phyloP scores from a whole-genome alignment of 805 yeast genomes.

The Myxozyma kluyveri region DNA sequence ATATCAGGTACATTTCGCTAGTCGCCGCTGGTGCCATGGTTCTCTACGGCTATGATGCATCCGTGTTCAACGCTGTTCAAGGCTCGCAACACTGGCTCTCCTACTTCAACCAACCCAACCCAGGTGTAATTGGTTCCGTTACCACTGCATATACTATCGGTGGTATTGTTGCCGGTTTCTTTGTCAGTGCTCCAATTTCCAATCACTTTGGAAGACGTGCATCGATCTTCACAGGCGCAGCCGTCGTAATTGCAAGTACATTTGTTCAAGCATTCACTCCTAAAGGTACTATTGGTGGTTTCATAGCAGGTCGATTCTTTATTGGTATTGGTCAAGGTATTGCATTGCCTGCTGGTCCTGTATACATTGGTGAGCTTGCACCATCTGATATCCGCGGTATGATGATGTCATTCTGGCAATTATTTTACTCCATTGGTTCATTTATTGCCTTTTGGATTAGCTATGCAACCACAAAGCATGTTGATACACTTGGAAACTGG shows the following conservation, averaged over 20 bases:
- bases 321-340: constrained; percentile 56
- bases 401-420: constrained; percentile 31
- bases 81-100: constrained; percentile 31
- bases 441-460: constrained; percentile 39
- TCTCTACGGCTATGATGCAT: constrained; percentile 34
- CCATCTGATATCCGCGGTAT: constrained; percentile 33
- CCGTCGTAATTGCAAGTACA: constrained; percentile 69
- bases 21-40: constrained; percentile 33
- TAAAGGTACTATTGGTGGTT: constrained; percentile 47
- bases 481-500: constrained; percentile 40
- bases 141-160: constrained; percentile 33
- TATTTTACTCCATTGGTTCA: constrained; percentile 38
- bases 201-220: constrained; percentile 28
- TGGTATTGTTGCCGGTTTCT: constrained; percentile 30
- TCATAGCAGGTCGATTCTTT: constrained; percentile 51
- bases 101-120: constrained; percentile 28
- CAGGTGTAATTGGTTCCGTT: constrained; percentile 29
- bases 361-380: constrained; percentile 33
- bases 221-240: constrained; percentile 42
- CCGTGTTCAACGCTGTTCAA: constrained; percentile 33
- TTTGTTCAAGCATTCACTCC: constrained; percentile 56
- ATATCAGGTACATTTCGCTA: constrained; percentile 27
- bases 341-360: constrained; percentile 49
- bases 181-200: constrained; percentile 29
- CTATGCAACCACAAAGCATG: constrained; percentile 43